These are phyloP conservation scores for Paramecium pentaurelia DNA, from an alignment of 73 alveolate species.

Conservation along the genomic window DNA sequence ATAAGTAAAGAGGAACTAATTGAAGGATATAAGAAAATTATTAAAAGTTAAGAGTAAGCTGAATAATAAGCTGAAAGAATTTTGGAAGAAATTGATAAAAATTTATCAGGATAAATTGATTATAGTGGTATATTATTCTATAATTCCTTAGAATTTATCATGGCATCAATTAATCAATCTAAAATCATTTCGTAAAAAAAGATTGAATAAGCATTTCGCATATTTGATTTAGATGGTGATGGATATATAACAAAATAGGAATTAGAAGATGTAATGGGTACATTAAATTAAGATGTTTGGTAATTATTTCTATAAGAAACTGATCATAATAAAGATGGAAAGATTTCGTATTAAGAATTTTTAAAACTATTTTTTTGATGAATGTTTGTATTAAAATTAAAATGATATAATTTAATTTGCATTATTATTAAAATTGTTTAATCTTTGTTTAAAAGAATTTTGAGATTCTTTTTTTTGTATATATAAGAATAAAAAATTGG, in stretches of 20 bases:
- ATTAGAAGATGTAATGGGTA: constrained; percentile 51
- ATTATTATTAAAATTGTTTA: background rate
- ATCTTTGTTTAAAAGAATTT: background rate
- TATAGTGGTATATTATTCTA: constrained; percentile 25
- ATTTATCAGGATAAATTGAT: constrained; percentile 63
- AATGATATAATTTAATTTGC: background rate
- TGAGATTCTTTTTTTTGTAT: no score
- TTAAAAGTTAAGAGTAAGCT: constrained; percentile 4
- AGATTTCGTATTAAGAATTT: constrained; percentile 46
- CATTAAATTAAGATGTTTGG: constrained; percentile 49
- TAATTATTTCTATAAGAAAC: background rate
- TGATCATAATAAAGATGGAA: constrained; percentile 51
- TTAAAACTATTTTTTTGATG: background rate
- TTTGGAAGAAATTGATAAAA: constrained; percentile 53
- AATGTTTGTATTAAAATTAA: background rate
- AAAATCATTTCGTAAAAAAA: constrained; percentile 45
- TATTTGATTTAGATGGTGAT: constrained; percentile 63
- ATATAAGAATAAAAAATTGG: no score
- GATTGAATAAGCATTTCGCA: constrained; percentile 58
- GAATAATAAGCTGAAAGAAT: constrained; percentile 50
- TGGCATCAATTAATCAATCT: constrained; percentile 50
- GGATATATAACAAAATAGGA: constrained; percentile 57
- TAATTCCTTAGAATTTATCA: constrained; percentile 12
- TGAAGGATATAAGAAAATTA: constrained; percentile 47
- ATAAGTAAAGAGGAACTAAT: constrained; percentile 70